Conservation (phyloP, 495 filamentous ascomycete genomes). For the Aspergillus sclerotioniger region DNA sequence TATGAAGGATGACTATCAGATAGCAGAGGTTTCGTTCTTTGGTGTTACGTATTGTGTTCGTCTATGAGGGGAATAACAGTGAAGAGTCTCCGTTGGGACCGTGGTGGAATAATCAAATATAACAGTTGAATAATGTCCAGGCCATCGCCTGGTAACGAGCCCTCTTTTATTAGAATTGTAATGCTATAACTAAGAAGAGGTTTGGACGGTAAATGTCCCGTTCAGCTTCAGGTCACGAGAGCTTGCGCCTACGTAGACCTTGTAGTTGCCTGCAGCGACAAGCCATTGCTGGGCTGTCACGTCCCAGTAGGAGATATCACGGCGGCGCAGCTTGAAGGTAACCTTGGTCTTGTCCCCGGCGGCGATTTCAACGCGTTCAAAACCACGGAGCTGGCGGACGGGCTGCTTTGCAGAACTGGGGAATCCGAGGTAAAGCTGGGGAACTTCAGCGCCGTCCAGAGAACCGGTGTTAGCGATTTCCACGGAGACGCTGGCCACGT, state of each 20-base stretch:
- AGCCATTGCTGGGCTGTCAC: conserved; percentile 59
- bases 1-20: no score
- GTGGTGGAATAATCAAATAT: no score
- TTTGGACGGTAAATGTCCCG: conserved; percentile 4
- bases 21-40: no score
- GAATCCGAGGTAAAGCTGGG: conserved; percentile 53
- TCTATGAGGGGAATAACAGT: no score
- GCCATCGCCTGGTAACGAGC: no score
- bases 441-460: conserved; percentile 52
- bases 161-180: conserved; percentile 18
- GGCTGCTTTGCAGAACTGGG: conserved; percentile 36
- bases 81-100: no score
- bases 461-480: conserved; percentile 54
- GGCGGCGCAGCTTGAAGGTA: conserved; percentile 55
- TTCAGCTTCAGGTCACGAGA: conserved; percentile 23
- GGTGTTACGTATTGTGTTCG: no score
- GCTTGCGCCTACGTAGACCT: conserved; percentile 25
- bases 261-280: conserved; percentile 33
- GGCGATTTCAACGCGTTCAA: conserved; percentile 53
- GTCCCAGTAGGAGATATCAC: conserved; percentile 70
- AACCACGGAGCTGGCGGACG: conserved; percentile 62
- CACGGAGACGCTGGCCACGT: conserved; percentile 46
- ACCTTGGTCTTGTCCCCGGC: conserved; percentile 44
- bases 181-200: not conserved
- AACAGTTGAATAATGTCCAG: no score